phyloP scores from a whole-genome alignment of 345 rosid genomes.

The Boechera divaricarpa region DNA sequence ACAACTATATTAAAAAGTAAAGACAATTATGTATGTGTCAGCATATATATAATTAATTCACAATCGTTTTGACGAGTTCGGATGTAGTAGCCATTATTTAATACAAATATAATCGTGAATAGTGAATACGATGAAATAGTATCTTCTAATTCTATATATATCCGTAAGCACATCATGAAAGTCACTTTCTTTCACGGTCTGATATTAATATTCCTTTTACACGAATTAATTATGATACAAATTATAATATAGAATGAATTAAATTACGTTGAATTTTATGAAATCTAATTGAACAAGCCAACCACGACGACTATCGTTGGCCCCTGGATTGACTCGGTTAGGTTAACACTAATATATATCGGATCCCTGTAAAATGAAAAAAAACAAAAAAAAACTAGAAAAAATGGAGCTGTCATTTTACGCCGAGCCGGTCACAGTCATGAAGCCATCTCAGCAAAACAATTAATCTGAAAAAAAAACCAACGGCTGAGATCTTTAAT shows the following conservation, averaged over 20 bases:
- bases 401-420: conserved; percentile 39
- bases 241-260: conserved; percentile 2
- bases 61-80: conserved; percentile 36
- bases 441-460: conserved; percentile 33
- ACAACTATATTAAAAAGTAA: neutral
- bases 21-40: conserved; percentile 17
- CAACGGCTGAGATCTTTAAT: conserved; percentile 42
- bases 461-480: conserved; percentile 16
- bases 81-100: conserved; percentile 22
- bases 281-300: conserved; percentile 39
- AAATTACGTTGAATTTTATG: conserved; percentile 27
- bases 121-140: conserved; percentile 22
- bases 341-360: conserved; percentile 3
- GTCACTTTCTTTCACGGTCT: conserved; percentile 46
- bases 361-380: neutral
- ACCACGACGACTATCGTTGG: conserved; percentile 46
- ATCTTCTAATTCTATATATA: neutral
- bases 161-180: conserved; percentile 37
- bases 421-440: conserved; percentile 38
- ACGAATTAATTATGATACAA: conserved; percentile 1
- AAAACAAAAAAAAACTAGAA: neutral
- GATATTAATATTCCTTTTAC: conserved; percentile 17
- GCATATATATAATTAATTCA: conserved; percentile 7
- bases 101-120: conserved; percentile 20
- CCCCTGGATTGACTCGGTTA: conserved; percentile 40